A percentile compares a stretch with the other conserved stretches of the same genome.
Conservation (phyloP, 2,329 filamentous ascomycete species). For the Paecilomyces formosus region DNA sequence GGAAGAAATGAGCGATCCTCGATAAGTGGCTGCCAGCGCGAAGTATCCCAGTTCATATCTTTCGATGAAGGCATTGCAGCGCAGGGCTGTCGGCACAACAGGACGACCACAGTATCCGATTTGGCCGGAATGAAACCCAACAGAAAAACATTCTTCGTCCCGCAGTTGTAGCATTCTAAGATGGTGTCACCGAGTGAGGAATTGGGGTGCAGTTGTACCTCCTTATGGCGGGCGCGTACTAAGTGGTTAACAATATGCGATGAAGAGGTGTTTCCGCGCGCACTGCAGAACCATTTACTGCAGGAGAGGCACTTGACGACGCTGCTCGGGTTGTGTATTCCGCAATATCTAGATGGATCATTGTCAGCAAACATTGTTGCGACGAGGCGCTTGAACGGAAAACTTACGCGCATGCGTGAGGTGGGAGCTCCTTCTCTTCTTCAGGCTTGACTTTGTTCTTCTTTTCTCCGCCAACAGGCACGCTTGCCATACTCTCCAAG, state of each 20-base stretch:
- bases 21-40: conserved; percentile 93
- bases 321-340: conserved; percentile 89
- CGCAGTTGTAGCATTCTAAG: conserved; percentile 97
- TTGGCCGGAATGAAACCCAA: conserved; percentile 98
- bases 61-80: conserved; percentile 92
- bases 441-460: conserved; percentile 53
- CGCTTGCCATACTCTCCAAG: conserved; percentile 66
- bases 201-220: conserved; percentile 90
- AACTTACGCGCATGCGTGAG: conserved; percentile 91
- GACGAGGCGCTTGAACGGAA: not conserved
- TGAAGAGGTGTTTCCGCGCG: conserved; percentile 89
- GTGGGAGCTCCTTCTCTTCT: conserved; percentile 83
- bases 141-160: conserved; percentile 97
- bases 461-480: conserved; percentile 67
- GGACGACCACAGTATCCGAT: conserved; percentile 94
- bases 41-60: conserved; percentile 99
- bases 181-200: conserved; percentile 93
- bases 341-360: conserved; percentile 65
- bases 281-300: conserved; percentile 99
- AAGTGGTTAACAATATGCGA: conserved; percentile 98
- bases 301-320: conserved; percentile 95
- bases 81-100: conserved; percentile 93
- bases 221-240: conserved; percentile 94
- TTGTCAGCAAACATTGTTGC: not conserved
- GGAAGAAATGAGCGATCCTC: conserved; percentile 91